Base-by-base conservation (phyloP, 257 asterid genomes). In the Penstemon davidsonii region DNA sequence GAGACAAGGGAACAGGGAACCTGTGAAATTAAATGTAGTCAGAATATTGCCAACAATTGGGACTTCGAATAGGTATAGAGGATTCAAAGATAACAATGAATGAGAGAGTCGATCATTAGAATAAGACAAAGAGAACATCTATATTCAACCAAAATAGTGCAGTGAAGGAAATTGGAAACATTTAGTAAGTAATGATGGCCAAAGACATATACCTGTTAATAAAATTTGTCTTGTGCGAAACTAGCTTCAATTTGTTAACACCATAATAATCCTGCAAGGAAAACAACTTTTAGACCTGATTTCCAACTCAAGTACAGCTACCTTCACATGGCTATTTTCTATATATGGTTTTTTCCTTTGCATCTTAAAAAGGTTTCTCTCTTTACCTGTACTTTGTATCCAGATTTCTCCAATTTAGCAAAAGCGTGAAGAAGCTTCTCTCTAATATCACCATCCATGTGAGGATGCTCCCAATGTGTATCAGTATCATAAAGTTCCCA, bases 401-500 rank as follows among this genome's bases (percentile, higher is more conserved):
- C 98, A 46, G 97, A 83, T 66, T 81, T 67, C 76, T 83, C 92
- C 84, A 92, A 74, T 80, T 81, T 86, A 70, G 80, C 70, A 63
- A 93, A 70, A 40, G 88, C 83, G 70, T 3, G 69, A 64, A 82
- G 78, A 73, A 93, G 84, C 73, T 72, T 75, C 55, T 78, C 81
- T 75, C 91, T 82, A 64, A 74, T 67, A 47, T 80, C 86, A 62
- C 78, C 88, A 68, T 84, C 86, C 46, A 93, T 84, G 73, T 62
- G 96, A 73, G 96, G 94, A 67, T 80, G 88, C 73, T 88, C 90
- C 92, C 88, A 83, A 3, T 76, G 84, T 36, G 81, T 65, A 75
- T 69, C 77, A 12, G 83, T 64, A 75, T 93, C 96, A 75, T 80
- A 80, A 43, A 93, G 96, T 74, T 93, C 99, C 99, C 99, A 93